These are phyloP conservation scores for Umbelopsis sp. DNA, from an alignment of 192 early-diverging fungal genomes.

Conservation along the genomic window DNA sequence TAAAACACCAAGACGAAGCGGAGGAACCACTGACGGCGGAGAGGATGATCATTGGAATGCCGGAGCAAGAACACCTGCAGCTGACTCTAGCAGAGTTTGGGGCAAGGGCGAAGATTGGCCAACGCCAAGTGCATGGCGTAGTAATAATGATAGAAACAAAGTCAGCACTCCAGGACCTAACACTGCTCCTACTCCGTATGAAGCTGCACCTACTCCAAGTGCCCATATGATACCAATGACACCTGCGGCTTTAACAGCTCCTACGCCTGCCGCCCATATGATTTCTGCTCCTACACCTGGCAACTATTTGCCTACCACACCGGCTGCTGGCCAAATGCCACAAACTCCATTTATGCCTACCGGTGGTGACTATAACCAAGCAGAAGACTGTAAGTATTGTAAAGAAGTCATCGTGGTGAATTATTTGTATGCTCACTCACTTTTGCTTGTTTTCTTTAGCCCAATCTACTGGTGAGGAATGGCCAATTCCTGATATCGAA, in stretches of 20 bases:
- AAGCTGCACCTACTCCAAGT: constrained; percentile 53
- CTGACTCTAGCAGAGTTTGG: constrained; percentile 16
- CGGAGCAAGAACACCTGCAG: constrained; percentile 50
- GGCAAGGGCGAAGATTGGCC: constrained; percentile 32
- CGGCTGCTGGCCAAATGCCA: constrained; percentile 43
- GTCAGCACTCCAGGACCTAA: constrained; percentile 14
- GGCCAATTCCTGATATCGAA: constrained; percentile 62
- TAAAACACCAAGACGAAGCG: constrained; percentile 37
- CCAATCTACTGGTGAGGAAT: constrained; percentile 39
- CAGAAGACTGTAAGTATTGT: constrained; percentile 43
- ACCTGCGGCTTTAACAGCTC: constrained; percentile 54
- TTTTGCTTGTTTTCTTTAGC: neutral
- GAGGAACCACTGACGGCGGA: constrained; percentile 33
- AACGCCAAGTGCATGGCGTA: constrained; percentile 34
- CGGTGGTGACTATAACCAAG: constrained; percentile 54
- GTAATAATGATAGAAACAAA: constrained; percentile 29
- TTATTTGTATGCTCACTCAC: neutral
- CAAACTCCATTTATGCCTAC: constrained; percentile 49
- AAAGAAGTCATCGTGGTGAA: constrained; percentile 24
- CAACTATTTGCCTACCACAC: constrained; percentile 40
- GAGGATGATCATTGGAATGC: constrained; percentile 31
- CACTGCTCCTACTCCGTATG: constrained; percentile 47
- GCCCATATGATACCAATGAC: constrained; percentile 50
- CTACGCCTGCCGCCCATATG: constrained; percentile 49
- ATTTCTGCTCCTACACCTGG: constrained; percentile 48